Base-by-base conservation (phyloP, 2,329 filamentous ascomycete species). In the Alternaria gansuensis region DNA sequence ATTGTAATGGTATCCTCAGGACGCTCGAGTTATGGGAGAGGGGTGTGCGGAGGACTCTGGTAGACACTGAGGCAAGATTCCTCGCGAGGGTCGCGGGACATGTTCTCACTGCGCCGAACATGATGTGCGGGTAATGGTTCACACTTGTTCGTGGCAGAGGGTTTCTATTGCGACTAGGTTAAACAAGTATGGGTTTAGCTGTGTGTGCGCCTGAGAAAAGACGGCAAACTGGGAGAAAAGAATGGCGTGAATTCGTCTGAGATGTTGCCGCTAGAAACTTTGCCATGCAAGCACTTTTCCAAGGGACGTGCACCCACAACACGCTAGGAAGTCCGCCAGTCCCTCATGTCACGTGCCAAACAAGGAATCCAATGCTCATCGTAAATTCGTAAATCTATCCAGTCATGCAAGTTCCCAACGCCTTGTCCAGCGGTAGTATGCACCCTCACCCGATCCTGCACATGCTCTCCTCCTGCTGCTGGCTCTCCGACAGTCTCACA, bases 71-170 rank as follows among this genome's bases (percentile, higher is more conserved):
- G 8, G 66, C 55, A 51, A 76, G 53, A 54, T 63, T 70, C 62
- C 74, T 72, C 54, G 76, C 70, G 51, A 80, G 66, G 39, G 71
- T 73, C 61, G 75, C 71, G 60, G 77, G 71, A 61, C 76, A 79
- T 77, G 74, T 78, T 73, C 77, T 73, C 51, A 79, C 60, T 62
- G 77, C 75, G 63, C 67, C 70, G 57, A 78, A 73, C 77, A 90
- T 26, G 82, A 76, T 72, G 66, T 56, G 60, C 39, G 55, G 57
- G 55, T 58, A 33, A 54, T 14, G 49, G 37, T 46, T 50, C 50
- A 51, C 62, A 62, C 67, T 60, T 26, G 23, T 44, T 44, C 40
- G 60, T 40, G 46, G 17, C 33, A 60, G 64, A 28, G 54, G 54
- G 57, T 68, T 62, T 63, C 31, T 43, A 54, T 28, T 40, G 57